Evolutionary conservation across 257 asterid species (phyloP), one percentile per base, ranked within the genome.

Genomic region (Oldenlandia corymbosa): DNA sequence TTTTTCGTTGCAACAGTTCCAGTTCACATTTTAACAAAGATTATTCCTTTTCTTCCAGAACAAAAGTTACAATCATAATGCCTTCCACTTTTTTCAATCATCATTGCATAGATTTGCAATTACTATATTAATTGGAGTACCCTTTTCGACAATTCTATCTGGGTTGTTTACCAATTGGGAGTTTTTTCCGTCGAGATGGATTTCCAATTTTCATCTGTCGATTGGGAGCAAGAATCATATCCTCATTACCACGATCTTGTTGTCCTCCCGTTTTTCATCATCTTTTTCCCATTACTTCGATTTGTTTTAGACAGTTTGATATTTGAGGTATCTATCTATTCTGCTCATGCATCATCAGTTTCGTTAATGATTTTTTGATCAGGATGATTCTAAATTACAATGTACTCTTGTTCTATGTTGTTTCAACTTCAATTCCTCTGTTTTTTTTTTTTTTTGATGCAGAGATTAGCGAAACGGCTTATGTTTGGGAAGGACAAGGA

Each of bases 211-310:
- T 34, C 37, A 20, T 28, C 46, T 28, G 14, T 39, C 21, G 62
- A 64, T n/a, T 75, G 69, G 76, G 57, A 66, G 32, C 46, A 45
- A 50, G 76, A 75, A 24, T 66, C 79, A 12, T 66, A 55, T 56
- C 79, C 79, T 28, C 54, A 58, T 17, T 60, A 66, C 50, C 52
- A 66, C 18, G 79, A 75, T 66, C 54, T 75, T n/a, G 58, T 20
- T 28, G 62, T 60, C 53, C 67, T 75, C 2, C 24, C 65, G 16
- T 65, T 65, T 41, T 70, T 65, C 1, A 30, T 41, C 10, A 14
- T 70, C 55, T 70, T 60, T 72, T 70, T 70, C 20, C 73, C 75
- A 27, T 4, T 67, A 4, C 18, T 71, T 14, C 76, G 79, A 10
- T 75, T 70, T 16, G 36, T 66, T 36, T 72, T 75, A 1, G 64